Evolutionary conservation across 305 asterid species (phyloP).

Genomic region (Caryopteris hybrid): DNA sequence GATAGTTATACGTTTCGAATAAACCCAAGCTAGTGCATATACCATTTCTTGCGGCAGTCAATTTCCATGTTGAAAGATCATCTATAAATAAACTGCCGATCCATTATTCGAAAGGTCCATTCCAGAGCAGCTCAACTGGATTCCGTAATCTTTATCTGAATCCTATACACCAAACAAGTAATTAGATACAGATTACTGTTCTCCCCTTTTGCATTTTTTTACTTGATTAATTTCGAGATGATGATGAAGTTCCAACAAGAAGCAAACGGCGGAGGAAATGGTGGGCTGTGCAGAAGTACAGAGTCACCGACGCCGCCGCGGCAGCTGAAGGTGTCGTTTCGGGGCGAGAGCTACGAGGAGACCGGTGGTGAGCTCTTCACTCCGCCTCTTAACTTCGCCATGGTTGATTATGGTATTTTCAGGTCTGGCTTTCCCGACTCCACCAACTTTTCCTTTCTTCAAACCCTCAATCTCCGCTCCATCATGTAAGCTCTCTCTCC

Average conservation of each 20-base stretch:
- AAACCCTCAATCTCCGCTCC: constrained; percentile 65
- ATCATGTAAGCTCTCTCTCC: constrained; percentile 37
- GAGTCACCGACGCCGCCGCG: constrained; percentile 24
- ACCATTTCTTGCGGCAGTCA: constrained; percentile 15
- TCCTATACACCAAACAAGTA: background rate
- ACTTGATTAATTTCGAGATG: background rate
- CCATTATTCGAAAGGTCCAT: background rate
- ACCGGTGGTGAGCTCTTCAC: constrained; percentile 38
- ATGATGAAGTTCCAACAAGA: constrained; percentile 25
- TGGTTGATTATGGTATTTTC: constrained; percentile 62
- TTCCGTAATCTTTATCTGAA: constrained; percentile 10
- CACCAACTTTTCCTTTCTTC: constrained; percentile 57
- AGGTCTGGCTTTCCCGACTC: constrained; percentile 74
- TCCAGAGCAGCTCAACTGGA: background rate
- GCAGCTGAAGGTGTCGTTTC: constrained; percentile 24
- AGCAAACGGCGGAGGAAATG: constrained; percentile 21
- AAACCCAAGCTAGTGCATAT: constrained; percentile 7
- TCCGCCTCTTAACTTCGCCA: constrained; percentile 69
- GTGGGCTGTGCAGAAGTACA: constrained; percentile 26
- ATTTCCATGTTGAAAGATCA: background rate
- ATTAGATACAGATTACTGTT: background rate
- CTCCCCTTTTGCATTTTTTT: background rate
- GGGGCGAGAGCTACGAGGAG: constrained; percentile 27
- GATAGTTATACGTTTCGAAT: no score
- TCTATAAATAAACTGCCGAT: constrained; percentile 10